A percentile compares a stretch with the other conserved stretches of the same genome.
Evolutionary conservation across 768 basidiomycete species (phyloP).

Genomic region (Agrocybe chaxingu): DNA sequence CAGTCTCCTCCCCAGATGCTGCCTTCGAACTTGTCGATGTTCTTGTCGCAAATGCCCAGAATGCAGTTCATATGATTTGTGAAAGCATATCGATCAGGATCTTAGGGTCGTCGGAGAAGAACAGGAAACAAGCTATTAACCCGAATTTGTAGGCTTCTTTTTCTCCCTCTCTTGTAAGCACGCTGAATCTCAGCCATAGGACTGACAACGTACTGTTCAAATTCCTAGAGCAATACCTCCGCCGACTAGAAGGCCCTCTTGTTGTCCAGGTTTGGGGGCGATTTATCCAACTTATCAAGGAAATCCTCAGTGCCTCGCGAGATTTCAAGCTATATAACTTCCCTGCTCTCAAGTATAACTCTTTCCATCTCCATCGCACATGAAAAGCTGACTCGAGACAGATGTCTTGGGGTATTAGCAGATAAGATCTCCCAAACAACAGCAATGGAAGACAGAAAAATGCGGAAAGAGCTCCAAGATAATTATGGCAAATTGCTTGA

Average conservation of each 20-base stretch:
- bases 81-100: constrained; percentile 72
- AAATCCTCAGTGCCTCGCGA: constrained; percentile 60
- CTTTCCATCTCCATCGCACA: neutral
- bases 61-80: constrained; percentile 83
- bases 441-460: constrained; percentile 83
- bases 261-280: constrained; percentile 91
- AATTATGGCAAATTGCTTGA: constrained; percentile 85
- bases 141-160: constrained; percentile 56
- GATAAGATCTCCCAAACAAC: constrained; percentile 87
- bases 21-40: constrained; percentile 83
- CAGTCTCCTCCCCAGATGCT: constrained; percentile 39
- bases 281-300: constrained; percentile 74
- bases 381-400: constrained; percentile 24
- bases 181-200: constrained; percentile 34
- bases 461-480: constrained; percentile 91
- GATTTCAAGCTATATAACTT: constrained; percentile 73
- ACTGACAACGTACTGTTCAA: constrained; percentile 71
- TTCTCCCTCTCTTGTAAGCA: neutral
- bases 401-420: constrained; percentile 74
- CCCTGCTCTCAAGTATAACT: constrained; percentile 63
- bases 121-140: constrained; percentile 58
- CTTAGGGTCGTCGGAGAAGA: constrained; percentile 52
- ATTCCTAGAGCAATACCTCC: constrained; percentile 86
- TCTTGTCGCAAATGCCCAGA: constrained; percentile 81
- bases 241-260: constrained; percentile 82